Evolutionary conservation across 768 basidiomycete species (phyloP).

Genomic region (Ephemerocybe angulata): DNA sequence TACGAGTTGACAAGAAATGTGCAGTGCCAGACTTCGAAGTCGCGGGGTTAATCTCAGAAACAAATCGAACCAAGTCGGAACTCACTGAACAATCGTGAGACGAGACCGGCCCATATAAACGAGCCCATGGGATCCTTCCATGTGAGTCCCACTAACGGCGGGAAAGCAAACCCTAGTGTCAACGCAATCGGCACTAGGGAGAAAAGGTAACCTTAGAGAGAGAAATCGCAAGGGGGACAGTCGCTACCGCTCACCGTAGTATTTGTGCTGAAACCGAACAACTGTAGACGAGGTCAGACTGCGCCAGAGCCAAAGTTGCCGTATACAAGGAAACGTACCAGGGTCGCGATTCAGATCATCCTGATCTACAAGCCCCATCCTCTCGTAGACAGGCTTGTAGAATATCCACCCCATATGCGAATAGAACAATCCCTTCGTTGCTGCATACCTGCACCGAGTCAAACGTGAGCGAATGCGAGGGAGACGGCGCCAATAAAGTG

Average conservation of each 20-base stretch:
- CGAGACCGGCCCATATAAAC: slow-evolving; percentile 68
- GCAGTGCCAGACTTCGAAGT: slow-evolving; percentile 61
- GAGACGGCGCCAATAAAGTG: neutral
- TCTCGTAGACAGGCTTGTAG: slow-evolving; percentile 63
- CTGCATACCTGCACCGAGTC: slow-evolving; percentile 52
- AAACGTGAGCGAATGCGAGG: neutral
- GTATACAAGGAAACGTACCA: slow-evolving; percentile 37
- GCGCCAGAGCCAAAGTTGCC: neutral
- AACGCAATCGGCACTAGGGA: slow-evolving; percentile 57
- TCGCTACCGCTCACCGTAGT: slow-evolving; percentile 47
- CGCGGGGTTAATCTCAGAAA: neutral
- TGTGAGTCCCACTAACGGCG: slow-evolving; percentile 47
- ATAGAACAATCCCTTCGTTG: slow-evolving; percentile 67
- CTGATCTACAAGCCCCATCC: slow-evolving; percentile 59
- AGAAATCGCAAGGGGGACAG: neutral
- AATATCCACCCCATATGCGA: slow-evolving; percentile 89
- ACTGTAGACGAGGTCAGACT: slow-evolving; percentile 34
- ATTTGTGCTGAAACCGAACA: slow-evolving; percentile 65
- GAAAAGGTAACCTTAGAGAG: neutral
- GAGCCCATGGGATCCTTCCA: slow-evolving; percentile 68
- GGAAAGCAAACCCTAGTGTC: slow-evolving; percentile 55
- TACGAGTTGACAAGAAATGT: slow-evolving; percentile 72
- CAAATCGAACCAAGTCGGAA: slow-evolving; percentile 6
- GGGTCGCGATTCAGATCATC: slow-evolving; percentile 68
- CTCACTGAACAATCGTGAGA: slow-evolving; percentile 59